Evolutionary conservation across 345 rosid species (phyloP).

Genomic region (Anacardium occidentale): DNA sequence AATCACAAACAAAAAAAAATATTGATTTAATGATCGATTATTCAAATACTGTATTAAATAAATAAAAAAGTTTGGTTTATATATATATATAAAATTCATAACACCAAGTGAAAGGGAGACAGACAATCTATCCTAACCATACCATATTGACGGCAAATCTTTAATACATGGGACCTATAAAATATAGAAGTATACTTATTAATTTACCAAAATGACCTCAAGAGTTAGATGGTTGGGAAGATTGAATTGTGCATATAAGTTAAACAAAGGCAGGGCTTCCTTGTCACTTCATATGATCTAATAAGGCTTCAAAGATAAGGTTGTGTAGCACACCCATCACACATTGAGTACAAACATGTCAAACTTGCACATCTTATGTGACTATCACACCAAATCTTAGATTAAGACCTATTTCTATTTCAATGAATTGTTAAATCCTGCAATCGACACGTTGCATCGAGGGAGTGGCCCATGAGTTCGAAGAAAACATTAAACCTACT

Average conservation of each 20-base stretch:
- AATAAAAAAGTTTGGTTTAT: no score
- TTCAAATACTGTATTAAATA: no score
- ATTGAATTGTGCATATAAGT: not conserved
- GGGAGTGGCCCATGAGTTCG: not conserved
- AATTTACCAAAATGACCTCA: not conserved
- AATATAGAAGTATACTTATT: not conserved
- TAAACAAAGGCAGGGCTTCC: not conserved
- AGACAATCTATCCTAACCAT: not conserved
- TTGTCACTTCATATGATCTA: not conserved
- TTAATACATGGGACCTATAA: not conserved
- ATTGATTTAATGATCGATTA: no score
- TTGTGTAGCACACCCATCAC: not conserved
- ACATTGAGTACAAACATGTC: not conserved
- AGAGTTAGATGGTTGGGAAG: not conserved
- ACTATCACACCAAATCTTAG: not conserved
- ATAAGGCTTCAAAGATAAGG: slow-evolving; percentile 12
- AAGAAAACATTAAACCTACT: not conserved
- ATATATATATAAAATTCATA: no score
- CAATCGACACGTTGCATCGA: not conserved
- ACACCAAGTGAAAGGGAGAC: no score
- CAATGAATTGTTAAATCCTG: not conserved
- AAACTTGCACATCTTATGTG: not conserved
- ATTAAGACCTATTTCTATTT: not conserved
- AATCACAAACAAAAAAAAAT: no score
- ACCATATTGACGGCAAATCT: not conserved